Percentiles rank a stretch among this genome's conserved stretches.
Conservation (phyloP, 1,284 basidiomycete species). For the Boletus sp. region DNA sequence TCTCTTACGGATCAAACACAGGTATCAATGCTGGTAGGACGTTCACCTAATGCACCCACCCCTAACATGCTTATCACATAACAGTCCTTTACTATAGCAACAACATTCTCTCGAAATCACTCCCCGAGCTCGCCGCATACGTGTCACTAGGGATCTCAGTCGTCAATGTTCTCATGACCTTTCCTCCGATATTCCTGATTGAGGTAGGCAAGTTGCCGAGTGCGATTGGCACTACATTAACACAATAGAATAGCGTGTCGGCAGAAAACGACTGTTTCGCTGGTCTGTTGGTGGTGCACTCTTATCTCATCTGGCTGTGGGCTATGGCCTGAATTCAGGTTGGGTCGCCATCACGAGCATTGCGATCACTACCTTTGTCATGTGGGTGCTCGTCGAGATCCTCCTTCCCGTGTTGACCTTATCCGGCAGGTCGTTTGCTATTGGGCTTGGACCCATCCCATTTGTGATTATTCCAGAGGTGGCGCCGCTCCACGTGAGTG, state of each 20-base stretch:
- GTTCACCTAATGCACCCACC: neutral
- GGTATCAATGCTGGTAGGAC: slow-evolving; percentile 59
- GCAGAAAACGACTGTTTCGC: slow-evolving; percentile 61
- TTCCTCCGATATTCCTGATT: slow-evolving; percentile 84
- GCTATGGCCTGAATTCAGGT: slow-evolving; percentile 70
- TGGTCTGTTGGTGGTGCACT: slow-evolving; percentile 67
- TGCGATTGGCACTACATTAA: neutral
- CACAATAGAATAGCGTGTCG: slow-evolving; percentile 54
- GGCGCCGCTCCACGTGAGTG: slow-evolving; percentile 73
- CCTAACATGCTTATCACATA: slow-evolving; percentile 41
- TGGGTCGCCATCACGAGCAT: slow-evolving; percentile 68
- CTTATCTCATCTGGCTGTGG: slow-evolving; percentile 68
- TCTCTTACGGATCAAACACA: slow-evolving; percentile 17
- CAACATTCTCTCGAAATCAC: slow-evolving; percentile 75
- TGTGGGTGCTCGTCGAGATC: slow-evolving; percentile 49
- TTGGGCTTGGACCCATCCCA: slow-evolving; percentile 91
- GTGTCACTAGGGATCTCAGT: slow-evolving; percentile 79
- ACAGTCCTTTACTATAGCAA: slow-evolving; percentile 90
- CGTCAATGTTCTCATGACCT: slow-evolving; percentile 81
- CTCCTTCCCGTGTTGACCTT: slow-evolving; percentile 6
- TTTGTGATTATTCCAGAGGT: slow-evolving; percentile 95
- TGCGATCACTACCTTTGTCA: slow-evolving; percentile 83
- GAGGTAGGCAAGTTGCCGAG: slow-evolving; percentile 49
- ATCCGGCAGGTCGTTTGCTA: slow-evolving; percentile 72
- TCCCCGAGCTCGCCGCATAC: slow-evolving; percentile 79